Evolutionary conservation across 257 asterid genomes (phyloP), one percentile per base, ranked within the genome.

Genomic region (Petunia secreta): DNA sequence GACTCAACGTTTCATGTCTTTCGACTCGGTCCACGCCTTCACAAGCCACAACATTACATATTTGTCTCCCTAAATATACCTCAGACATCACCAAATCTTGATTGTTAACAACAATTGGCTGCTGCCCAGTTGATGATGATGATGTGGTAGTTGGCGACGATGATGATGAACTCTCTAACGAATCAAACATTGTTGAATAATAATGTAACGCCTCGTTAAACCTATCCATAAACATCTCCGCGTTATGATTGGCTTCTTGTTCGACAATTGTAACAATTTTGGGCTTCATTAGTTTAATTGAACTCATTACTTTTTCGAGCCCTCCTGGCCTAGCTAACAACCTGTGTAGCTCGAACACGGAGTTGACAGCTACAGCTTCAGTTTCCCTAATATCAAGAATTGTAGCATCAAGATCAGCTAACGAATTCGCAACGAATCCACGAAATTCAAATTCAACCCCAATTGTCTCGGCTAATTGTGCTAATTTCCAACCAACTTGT

Each of bases 121-220:
- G 93, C 85, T 79, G 60, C 76, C 88, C 93, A 83, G 91, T 82
- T 0, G 36, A 1, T 3, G 75, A 16, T n/a, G 43, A 2, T 0
- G 78, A 25, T 25, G 25, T 25, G 25, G 25, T 25, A 83, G 91
- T 82, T 0, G 36, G 1, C 1, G 75, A 16, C 8, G 43, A 2
- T 0, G 78, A 46, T 4, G 11, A 13, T 85, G 87, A 81, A 69
- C 92, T 87, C 88, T 94, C 98, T 71, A 94, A 80, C 58, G 98
- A 94, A 85, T 94, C 98, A 77, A 94, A 94, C 92, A 94, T 90
- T 3, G 98, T 90, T 7, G 98, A 94, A 80, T 94, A 94, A 40
- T 92, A 92, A 75, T 94, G 98, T 69, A 94, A 69, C 1, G 98
- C 89, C 62, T 94, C 98, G 25, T 92, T 92, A 55, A 94, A 94